These are phyloP conservation scores for Stagonosporopsis tanaceti DNA, from an alignment of 2,329 filamentous ascomycete species.

Conservation along the genomic window DNA sequence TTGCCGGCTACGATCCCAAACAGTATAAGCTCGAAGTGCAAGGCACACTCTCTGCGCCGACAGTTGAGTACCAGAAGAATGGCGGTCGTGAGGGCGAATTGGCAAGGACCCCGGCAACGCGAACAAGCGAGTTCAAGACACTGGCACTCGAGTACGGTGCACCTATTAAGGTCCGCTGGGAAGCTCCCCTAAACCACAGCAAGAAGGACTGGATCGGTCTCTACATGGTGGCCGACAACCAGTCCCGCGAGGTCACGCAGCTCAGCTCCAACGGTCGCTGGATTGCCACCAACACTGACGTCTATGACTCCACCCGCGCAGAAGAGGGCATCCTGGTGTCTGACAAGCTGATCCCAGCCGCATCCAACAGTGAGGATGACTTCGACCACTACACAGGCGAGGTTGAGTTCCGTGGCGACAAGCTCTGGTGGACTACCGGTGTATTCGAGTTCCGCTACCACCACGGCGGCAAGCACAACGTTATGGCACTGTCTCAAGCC, in stretches of 20 bases:
- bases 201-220: slow-evolving; percentile 95
- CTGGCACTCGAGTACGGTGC: slow-evolving; percentile 87
- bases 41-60: slow-evolving; percentile 63
- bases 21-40: slow-evolving; percentile 81
- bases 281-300: slow-evolving; percentile 79
- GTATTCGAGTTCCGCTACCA: slow-evolving; percentile 98
- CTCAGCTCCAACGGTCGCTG: slow-evolving; percentile 88
- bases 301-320: slow-evolving; percentile 77
- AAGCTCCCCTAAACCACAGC: slow-evolving; percentile 83
- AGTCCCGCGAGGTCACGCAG: slow-evolving; percentile 81
- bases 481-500: slow-evolving; percentile 91
- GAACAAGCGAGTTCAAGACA: slow-evolving; percentile 71
- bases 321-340: slow-evolving; percentile 79
- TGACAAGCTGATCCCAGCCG: slow-evolving; percentile 65
- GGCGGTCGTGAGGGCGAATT: slow-evolving; percentile 77
- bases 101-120: slow-evolving; percentile 70
- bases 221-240: slow-evolving; percentile 95
- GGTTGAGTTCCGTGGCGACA: slow-evolving; percentile 88
- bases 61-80: slow-evolving; percentile 64
- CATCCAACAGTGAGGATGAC: slow-evolving; percentile 55
- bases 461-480: slow-evolving; percentile 88
- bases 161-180: slow-evolving; percentile 90
- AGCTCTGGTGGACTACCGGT: slow-evolving; percentile 96
- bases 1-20: slow-evolving; percentile 80
- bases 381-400: slow-evolving; percentile 77